Base-by-base conservation (phyloP, 345 rosid genomes). In the Raphanus sativus region DNA sequence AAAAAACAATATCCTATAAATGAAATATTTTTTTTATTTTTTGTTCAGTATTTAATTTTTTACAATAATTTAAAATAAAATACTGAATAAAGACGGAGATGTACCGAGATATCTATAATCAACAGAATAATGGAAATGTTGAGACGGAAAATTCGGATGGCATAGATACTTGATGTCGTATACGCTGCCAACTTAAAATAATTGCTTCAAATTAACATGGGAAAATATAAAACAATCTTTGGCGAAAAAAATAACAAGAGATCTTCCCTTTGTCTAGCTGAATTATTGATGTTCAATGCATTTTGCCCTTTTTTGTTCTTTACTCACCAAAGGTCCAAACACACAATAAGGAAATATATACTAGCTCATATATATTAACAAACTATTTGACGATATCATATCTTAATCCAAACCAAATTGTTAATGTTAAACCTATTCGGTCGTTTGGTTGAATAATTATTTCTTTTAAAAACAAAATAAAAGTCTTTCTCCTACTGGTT, bases 181-280 rank as follows among this genome's bases (percentile, higher is more conserved):
- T 45, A 75, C 52, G 68, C 71, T 64, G 71, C 72, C 79, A 74
- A 45, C 60, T 55, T 70, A 13, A 69, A 21, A 80, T 70, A 7
- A 69, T 80, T 75, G 75, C 67, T 13, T 13, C 48, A 2, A 67
- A 38, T 12, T 74, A n/a, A n/a, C 52, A 69, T 40, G 16, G 28
- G 16, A 67, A 32, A 58, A 38, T 3, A 15, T 11, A 32, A 15
- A 8, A 56, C 5, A 58, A 36, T 13, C 7, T 21, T 65, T 7
- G 32, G 71, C 61, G 59, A 15, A 45, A 15, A 45, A 69, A 64
- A 75, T 66, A 74, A 73, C 66, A 79, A 79, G 48, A 80, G 75
- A 56, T 67, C 82, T 80, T 80, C 48, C 75, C 75, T 70, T 56
- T 58, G 71, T 74, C 79, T 75, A 70, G 75, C 68, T 78, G 62